These are phyloP conservation scores for Aspergillus texensis DNA, from an alignment of 2,329 filamentous ascomycete species.

Conservation along the genomic window DNA sequence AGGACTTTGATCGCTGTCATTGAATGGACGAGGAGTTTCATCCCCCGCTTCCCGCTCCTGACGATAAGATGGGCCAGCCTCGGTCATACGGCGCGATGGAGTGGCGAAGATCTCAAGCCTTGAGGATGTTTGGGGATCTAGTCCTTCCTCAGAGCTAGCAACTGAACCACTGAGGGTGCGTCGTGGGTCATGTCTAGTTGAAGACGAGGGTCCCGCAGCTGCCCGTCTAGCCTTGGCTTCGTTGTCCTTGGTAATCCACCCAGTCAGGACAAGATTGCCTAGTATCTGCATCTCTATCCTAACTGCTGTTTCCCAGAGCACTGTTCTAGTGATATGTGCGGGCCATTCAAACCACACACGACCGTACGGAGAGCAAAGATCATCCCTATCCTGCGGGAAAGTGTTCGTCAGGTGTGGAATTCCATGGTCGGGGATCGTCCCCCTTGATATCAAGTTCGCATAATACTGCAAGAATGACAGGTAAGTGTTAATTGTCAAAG, in stretches of 20 bases:
- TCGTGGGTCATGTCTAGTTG: neutral
- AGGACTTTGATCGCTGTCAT: constrained; percentile 7
- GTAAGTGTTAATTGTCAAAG: neutral
- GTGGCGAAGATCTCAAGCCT: neutral
- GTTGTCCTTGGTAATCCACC: constrained; percentile 20
- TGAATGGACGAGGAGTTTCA: neutral
- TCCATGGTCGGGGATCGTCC: constrained; percentile 7
- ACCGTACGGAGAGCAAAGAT: constrained; percentile 31
- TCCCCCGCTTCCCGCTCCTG: neutral
- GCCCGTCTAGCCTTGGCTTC: constrained; percentile 2
- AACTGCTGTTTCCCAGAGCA: constrained; percentile 26
- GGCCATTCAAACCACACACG: constrained; percentile 34
- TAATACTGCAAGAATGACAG: constrained; percentile 24
- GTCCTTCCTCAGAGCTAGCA: neutral
- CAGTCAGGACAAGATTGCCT: constrained; percentile 23
- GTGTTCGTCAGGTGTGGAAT: constrained; percentile 21
- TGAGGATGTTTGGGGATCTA: neutral
- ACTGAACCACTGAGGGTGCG: too few relatives aligned
- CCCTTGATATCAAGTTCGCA: constrained; percentile 28
- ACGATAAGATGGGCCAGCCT: neutral
- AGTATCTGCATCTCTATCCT: constrained; percentile 27
- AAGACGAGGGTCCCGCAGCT: neutral
- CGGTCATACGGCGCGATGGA: neutral
- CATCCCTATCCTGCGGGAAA: constrained; percentile 19
- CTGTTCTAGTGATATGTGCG: constrained; percentile 15